These are phyloP conservation scores for Tetrastigma voinierianum DNA, from an alignment of 164 flowering plant species.

Conservation along the genomic window DNA sequence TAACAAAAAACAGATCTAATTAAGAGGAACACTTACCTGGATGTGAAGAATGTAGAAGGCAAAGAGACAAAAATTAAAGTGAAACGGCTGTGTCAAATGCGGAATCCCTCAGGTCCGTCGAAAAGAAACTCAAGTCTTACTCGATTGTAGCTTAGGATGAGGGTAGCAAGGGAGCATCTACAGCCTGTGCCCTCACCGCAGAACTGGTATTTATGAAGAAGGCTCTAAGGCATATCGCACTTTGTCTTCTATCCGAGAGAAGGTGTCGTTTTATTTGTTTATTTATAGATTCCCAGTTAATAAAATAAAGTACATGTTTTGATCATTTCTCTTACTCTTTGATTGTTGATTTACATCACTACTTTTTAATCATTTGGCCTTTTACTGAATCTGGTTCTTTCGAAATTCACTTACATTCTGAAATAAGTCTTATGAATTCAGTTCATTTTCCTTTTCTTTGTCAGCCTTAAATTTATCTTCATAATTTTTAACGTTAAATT, in stretches of 20 bases:
- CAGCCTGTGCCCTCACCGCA: conserved; percentile 94
- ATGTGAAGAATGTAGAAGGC: conserved; percentile 88
- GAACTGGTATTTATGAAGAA: conserved; percentile 60
- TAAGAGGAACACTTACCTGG: conserved; percentile 82
- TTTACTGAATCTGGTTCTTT: no score
- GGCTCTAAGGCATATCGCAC: conserved; percentile 54
- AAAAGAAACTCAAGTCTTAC: conserved; percentile 97
- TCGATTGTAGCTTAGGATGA: conserved; percentile 85
- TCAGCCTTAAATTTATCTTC: neutral
- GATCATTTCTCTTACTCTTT: no score
- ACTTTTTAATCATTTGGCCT: no score
- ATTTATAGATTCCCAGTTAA: neutral
- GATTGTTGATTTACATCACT: no score
- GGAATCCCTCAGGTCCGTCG: conserved; percentile 61
- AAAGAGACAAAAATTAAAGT: conserved; percentile 72
- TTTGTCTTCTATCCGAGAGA: conserved; percentile 73
- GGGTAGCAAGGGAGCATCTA: conserved; percentile 98
- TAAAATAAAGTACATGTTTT: neutral
- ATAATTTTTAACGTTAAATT: neutral
- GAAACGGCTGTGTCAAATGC: conserved; percentile 57
- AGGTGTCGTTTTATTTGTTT: conserved; percentile 45
- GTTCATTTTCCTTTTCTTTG: neutral
- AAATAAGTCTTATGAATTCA: no score
- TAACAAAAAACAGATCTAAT: conserved; percentile 34
- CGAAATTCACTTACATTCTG: no score